A percentile compares a stretch with the other conserved stretches of the same genome.
These are phyloP conservation scores for Scheffersomyces cryptocercus DNA, from an alignment of 1,139 yeast species.

Conservation along the genomic window DNA sequence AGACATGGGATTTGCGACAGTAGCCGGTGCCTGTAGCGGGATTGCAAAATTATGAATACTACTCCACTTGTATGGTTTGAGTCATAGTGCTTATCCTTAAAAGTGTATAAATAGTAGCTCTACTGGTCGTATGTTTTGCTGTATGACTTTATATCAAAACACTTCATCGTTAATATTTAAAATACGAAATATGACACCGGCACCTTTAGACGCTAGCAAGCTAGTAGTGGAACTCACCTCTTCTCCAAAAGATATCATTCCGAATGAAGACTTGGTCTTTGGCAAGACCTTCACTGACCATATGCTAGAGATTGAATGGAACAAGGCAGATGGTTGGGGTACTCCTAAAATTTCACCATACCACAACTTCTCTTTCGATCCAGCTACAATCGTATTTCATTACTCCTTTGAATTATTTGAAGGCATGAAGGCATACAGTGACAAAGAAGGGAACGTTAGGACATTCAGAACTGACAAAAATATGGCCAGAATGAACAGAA, in stretches of 20 bases:
- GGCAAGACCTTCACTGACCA: slow-evolving; percentile 90
- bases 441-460: slow-evolving; percentile 64
- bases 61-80: too few relatives aligned
- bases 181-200: slow-evolving; percentile 7
- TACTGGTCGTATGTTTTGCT: too few relatives aligned
- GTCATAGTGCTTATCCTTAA: too few relatives aligned
- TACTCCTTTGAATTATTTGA: slow-evolving; percentile 95
- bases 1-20: too few relatives aligned
- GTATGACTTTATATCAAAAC: too few relatives aligned
- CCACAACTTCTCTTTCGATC: slow-evolving; percentile 73
- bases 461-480: slow-evolving; percentile 90
- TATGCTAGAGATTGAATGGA: slow-evolving; percentile 89
- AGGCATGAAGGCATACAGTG: slow-evolving; percentile 93
- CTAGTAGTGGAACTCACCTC: slow-evolving; percentile 57
- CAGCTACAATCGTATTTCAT: slow-evolving; percentile 87
- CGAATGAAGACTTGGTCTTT: slow-evolving; percentile 77
- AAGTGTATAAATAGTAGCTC: too few relatives aligned
- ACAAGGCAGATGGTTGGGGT: slow-evolving; percentile 76
- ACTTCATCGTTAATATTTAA: too few relatives aligned
- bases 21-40: too few relatives aligned
- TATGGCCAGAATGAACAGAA: slow-evolving; percentile 86
- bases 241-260: slow-evolving; percentile 63
- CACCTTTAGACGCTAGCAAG: slow-evolving; percentile 68
- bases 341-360: slow-evolving; percentile 85
- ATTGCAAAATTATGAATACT: too few relatives aligned